Base-by-base conservation (phyloP, 1,284 basidiomycete species). In the Pterula multifida region DNA sequence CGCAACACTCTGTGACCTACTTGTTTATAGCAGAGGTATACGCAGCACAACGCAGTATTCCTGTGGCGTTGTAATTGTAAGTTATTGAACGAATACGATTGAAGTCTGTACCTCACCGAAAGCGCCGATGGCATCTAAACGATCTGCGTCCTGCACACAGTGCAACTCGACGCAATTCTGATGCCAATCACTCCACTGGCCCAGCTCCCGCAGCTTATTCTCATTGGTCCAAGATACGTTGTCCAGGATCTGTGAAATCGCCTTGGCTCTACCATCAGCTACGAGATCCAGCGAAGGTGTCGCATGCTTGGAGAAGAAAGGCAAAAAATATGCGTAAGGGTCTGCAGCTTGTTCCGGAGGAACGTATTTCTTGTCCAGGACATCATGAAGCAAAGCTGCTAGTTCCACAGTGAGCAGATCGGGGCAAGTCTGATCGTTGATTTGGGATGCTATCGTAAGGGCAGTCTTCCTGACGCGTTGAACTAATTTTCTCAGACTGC, bases 131-230 rank as follows among this genome's bases (percentile, higher is more conserved):
- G 90, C 90, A 62, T 97, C 93, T 13, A 97, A 65, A 42, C 92
- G 73, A 61, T 96, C 93, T 0, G 91, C 91, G 62, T 97, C 93
- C 63, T 94, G 91, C 0, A 95, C 90, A 54, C 88, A 93, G 61
- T 90, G 85, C 45, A 96, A 72, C 61, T 96, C 93, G 0, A 71
- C 51, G 58, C 89, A 94, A n/a, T 64, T 62, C 1, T 76, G 63
- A 53, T 94, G 84, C 90, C 90, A 94, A 24, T 71, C 65, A 1
- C 72, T 75, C 69, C 85, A 79, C 49, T 65, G 53, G 0, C 75
- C 78, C 2, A 65, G 63, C 25, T 72, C 70, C 11, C 75, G 70
- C 13, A 88, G 66, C 57, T 73, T 80, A 61, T 81, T 84, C 64
- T 96, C 93, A 3, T 86, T 92, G 44, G 76, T 82, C 85, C 90